Conservation (phyloP, 352 stramenopile genomes). For the Discostella stelligera region DNA sequence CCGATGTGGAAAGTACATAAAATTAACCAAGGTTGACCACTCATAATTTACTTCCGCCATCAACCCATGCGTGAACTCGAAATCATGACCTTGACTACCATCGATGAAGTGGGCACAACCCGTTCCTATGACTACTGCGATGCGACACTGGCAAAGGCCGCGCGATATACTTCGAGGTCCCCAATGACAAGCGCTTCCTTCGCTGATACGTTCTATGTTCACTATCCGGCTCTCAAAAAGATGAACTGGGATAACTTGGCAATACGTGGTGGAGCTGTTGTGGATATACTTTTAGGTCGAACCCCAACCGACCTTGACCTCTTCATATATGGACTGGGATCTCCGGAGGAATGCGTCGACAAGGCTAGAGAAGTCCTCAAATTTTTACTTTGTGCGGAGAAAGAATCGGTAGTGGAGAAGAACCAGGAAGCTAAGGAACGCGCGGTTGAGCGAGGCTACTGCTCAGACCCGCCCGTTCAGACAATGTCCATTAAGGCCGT, state of each 20-base stretch:
- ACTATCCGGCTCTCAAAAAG: background rate
- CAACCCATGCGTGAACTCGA: background rate
- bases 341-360: background rate
- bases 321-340: background rate
- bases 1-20: too few species aligned
- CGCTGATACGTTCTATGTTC: background rate
- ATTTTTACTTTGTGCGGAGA: background rate
- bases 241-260: background rate
- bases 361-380: background rate
- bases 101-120: background rate
- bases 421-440: background rate
- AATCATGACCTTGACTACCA: background rate
- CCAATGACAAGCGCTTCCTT: background rate
- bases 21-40: too few species aligned
- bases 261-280: background rate
- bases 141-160: background rate
- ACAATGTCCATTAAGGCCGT: background rate
- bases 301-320: background rate
- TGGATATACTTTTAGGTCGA: background rate
- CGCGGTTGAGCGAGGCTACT: background rate
- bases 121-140: background rate
- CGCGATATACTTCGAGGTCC: background rate
- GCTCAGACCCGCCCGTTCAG: background rate
- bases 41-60: background rate
- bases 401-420: background rate